Conservation (phyloP, 2,329 filamentous ascomycete species). For the Ophidiomyces ophidiicola region DNA sequence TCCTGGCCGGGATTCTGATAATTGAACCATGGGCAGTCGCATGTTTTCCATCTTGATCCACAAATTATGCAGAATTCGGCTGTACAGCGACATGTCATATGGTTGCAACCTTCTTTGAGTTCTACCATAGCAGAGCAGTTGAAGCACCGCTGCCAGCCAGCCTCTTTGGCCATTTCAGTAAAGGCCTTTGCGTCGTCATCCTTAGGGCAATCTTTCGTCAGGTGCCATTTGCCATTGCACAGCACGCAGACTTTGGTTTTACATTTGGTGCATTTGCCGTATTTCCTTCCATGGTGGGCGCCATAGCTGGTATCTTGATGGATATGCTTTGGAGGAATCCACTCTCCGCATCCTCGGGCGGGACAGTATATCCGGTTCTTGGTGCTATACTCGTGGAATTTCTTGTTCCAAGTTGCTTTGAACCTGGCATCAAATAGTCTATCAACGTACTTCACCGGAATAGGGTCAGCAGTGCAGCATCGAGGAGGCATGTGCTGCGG, state of each 20-base stretch:
- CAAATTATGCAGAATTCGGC: conserved; percentile 84
- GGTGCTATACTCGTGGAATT: conserved; percentile 63
- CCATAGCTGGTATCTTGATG: conserved; percentile 39
- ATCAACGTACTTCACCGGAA: conserved; percentile 65
- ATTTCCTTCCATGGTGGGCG: conserved; percentile 44
- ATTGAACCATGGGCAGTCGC: conserved; percentile 71
- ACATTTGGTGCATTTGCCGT: conserved; percentile 59
- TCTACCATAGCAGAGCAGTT: conserved; percentile 67
- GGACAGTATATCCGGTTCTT: conserved; percentile 70
- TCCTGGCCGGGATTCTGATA: conserved; percentile 46
- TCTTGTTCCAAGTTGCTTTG: conserved; percentile 69
- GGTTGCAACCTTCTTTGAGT: conserved; percentile 70
- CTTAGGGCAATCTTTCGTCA: conserved; percentile 54
- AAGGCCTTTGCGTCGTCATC: conserved; percentile 29
- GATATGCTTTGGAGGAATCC: conserved; percentile 64
- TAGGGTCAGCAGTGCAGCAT: conserved; percentile 63
- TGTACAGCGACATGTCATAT: conserved; percentile 75
- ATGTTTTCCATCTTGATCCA: conserved; percentile 68
- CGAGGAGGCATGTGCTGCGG: conserved; percentile 72
- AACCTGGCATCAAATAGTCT: conserved; percentile 60
- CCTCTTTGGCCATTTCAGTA: conserved; percentile 54
- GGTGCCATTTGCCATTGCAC: conserved; percentile 67
- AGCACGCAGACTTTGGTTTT: conserved; percentile 59
- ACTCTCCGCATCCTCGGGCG: conserved; percentile 57
- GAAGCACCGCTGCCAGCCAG: conserved; percentile 69